Evolutionary conservation across 176 grass and related monocot genomes (phyloP).

Genomic region (Poa pratensis): DNA sequence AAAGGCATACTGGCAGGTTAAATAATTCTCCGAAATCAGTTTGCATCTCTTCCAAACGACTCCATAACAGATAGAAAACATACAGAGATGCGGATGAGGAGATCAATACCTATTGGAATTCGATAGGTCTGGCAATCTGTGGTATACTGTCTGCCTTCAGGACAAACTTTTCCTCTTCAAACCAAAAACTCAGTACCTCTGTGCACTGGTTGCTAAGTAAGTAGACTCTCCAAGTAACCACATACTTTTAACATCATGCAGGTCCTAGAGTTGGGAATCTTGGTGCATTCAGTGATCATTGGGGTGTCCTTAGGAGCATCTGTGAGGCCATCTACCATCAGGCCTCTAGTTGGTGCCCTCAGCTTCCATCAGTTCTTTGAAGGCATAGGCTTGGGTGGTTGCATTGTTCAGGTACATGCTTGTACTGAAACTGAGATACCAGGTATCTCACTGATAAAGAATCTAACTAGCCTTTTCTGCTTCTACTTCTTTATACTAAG

Average conservation of each 20-base stretch:
- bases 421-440: background rate
- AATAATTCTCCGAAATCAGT: slow-evolving; percentile 25
- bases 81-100: background rate
- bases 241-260: slow-evolving; percentile 40
- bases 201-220: background rate
- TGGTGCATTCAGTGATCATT: slow-evolving; percentile 96
- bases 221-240: slow-evolving; percentile 27
- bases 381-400: slow-evolving; percentile 92
- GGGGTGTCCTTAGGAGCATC: slow-evolving; percentile 90
- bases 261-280: slow-evolving; percentile 93
- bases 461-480: slow-evolving; percentile 11
- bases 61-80: background rate
- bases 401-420: slow-evolving; percentile 79
- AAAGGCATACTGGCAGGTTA: slow-evolving; percentile 13
- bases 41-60: slow-evolving; percentile 6
- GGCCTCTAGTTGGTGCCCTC: slow-evolving; percentile 86
- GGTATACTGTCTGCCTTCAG: background rate
- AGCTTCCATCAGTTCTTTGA: slow-evolving; percentile 99
- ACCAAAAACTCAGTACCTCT: slow-evolving; percentile 8
- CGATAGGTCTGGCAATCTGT: background rate
- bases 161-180: slow-evolving; percentile 18
- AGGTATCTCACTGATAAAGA: slow-evolving; percentile 20
- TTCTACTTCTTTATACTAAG: slow-evolving; percentile 4
- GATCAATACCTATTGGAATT: slow-evolving; percentile 40
- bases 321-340: slow-evolving; percentile 70